These are phyloP conservation scores for Noccaea caerulescens DNA, from an alignment of 345 rosid species.

Conservation along the genomic window DNA sequence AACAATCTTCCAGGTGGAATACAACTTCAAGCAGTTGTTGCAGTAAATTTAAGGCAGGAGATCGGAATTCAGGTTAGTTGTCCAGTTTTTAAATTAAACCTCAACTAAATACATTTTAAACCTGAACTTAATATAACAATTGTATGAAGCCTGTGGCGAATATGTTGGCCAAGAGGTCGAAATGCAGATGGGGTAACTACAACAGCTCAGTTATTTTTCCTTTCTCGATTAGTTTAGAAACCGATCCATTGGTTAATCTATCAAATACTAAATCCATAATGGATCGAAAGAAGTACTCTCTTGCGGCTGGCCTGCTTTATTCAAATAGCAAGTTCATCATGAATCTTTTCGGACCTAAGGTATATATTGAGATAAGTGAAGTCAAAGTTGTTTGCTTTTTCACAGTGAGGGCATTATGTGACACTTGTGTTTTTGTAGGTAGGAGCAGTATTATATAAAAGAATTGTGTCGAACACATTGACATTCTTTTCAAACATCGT, in stretches of 20 bases:
- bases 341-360: slow-evolving; percentile 42
- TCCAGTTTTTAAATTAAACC: too few species aligned
- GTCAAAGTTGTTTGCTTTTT: background rate
- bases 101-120: too few species aligned
- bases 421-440: background rate
- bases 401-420: background rate
- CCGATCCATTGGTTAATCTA: slow-evolving; percentile 51
- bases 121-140: too few species aligned
- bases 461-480: slow-evolving; percentile 49
- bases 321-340: slow-evolving; percentile 12
- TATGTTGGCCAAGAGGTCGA: slow-evolving; percentile 48
- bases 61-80: slow-evolving; percentile 57
- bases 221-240: slow-evolving; percentile 39
- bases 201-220: slow-evolving; percentile 48
- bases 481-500: slow-evolving; percentile 49
- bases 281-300: slow-evolving; percentile 55
- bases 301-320: slow-evolving; percentile 43
- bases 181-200: slow-evolving; percentile 54
- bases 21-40: slow-evolving; percentile 46
- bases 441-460: slow-evolving; percentile 48
- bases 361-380: background rate
- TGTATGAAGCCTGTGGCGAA: slow-evolving; percentile 43
- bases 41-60: slow-evolving; percentile 50
- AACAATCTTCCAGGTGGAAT: slow-evolving; percentile 33
- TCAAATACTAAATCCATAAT: slow-evolving; percentile 47